phyloP scores from a whole-genome alignment of 2,329 filamentous ascomycete genomes.

The Periconia sp. region DNA sequence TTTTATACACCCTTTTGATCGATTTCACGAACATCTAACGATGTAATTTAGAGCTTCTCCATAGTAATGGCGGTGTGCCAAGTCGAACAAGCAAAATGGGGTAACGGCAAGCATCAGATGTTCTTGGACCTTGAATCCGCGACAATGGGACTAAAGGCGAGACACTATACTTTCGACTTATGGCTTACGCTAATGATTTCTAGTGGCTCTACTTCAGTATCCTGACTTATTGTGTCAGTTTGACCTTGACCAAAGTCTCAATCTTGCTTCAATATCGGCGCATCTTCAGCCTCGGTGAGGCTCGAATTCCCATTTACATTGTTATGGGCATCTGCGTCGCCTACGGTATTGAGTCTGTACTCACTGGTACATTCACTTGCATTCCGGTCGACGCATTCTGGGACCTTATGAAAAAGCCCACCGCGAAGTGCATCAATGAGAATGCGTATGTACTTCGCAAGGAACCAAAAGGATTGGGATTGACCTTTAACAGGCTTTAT shows the following conservation, averaged over 20 bases:
- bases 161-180: background rate
- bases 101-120: conserved; percentile 26
- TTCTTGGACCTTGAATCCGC: conserved; percentile 23
- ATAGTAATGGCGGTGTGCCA: background rate
- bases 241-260: conserved; percentile 33
- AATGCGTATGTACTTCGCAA: conserved; percentile 20
- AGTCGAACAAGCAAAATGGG: conserved; percentile 1
- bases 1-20: background rate
- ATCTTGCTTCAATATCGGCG: conserved; percentile 36
- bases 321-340: conserved; percentile 24
- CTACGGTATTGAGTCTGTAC: conserved; percentile 18
- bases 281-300: conserved; percentile 29
- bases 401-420: conserved; percentile 20
- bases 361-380: conserved; percentile 27
- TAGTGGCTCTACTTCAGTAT: conserved; percentile 37
- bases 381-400: conserved; percentile 30
- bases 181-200: conserved; percentile 7
- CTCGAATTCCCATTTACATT: conserved; percentile 29
- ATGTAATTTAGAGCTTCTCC: background rate
- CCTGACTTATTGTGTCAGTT: conserved; percentile 26
- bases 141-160: conserved; percentile 20
- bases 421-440: conserved; percentile 21
- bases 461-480: background rate
- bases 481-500: conserved; percentile 20
- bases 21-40: too few species aligned